These are phyloP conservation scores for Acidiella bohemica DNA, from an alignment of 495 filamentous ascomycete genomes.

Conservation along the genomic window DNA sequence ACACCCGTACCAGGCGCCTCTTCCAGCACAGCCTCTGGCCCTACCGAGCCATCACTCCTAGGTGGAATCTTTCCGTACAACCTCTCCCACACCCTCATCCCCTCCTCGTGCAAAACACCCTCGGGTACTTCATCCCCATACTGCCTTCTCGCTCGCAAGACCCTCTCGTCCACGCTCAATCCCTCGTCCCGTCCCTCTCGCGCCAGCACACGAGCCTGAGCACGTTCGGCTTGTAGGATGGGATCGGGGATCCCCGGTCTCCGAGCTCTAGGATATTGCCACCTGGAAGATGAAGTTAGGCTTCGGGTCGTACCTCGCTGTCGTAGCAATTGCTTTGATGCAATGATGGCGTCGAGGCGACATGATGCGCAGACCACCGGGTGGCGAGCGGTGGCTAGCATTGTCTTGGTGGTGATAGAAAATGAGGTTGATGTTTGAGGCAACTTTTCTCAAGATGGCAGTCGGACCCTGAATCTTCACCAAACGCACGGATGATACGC, in stretches of 20 bases:
- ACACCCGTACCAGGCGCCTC: constrained; percentile 25
- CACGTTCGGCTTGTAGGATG: no score
- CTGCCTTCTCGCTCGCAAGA: constrained; percentile 52
- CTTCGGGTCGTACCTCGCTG: not conserved
- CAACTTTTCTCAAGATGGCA: constrained; percentile 1
- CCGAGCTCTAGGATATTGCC: not conserved
- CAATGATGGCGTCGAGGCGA: constrained; percentile 3
- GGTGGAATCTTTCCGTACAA: constrained; percentile 79
- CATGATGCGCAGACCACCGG: constrained; percentile 11
- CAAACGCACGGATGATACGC: no score
- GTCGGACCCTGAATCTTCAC: no score
- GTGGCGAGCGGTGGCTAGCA: not conserved
- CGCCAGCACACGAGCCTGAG: not conserved
- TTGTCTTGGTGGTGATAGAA: not conserved
- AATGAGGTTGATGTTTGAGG: no score
- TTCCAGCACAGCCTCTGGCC: constrained; percentile 42
- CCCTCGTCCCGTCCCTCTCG: no score
- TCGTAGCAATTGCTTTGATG: constrained; percentile 1
- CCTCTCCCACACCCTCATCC: constrained; percentile 62
- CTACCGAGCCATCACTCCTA: no score
- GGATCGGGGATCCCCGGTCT: no score
- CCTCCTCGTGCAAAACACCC: constrained; percentile 53
- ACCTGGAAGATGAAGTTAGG: not conserved
- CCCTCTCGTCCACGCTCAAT: constrained; percentile 42
- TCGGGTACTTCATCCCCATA: constrained; percentile 70